Evolutionary conservation across 2,329 filamentous ascomycete species (phyloP), one percentile per base, ranked within the genome.

Genomic region (Alternaria burnsii): DNA sequence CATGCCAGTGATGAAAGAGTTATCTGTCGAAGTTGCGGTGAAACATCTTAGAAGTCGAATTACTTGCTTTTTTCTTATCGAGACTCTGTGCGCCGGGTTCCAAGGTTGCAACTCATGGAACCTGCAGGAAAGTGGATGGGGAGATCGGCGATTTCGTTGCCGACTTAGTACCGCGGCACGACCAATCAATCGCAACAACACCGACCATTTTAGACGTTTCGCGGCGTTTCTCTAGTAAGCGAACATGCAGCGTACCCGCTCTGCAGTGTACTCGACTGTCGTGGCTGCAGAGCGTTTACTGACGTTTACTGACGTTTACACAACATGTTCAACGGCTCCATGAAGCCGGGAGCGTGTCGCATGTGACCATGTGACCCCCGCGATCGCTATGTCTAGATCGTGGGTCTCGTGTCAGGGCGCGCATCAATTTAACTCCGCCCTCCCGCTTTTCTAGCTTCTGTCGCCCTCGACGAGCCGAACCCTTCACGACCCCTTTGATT

Each of bases 341-440:
- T 26, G 44, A 42, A 41, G 52, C 42, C 48, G 51, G 41, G 24
- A 43, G 41, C n/a, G 22, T 44, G 47, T 43, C 42, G 53, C 53
- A 59, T 57, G 53, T 61, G 56, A 58, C 65, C 65, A 66, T 58
- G 62, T 58, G 50, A 58, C 52, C 53, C 51, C 62, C 59, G 54
- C 52, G 32, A 57, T 60, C 53, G 57, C 52, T 46, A 36, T 57
- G 59, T 52, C 64, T 48, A 67, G 62, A 51, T 59, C 57, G 50
- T 55, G 56, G 52, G 66, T 59, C 62, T 56, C 54, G 58, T 66
- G 63, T 65, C 63, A 59, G 61, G 61, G 55, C 24, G 46, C 34
- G 58, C 51, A 55, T 57, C 57, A 62, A 66, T 62, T 62, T 61
- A 62, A 66, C 42, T 50, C 61, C 38, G 60, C 34, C 42, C 57